Percentiles rank a stretch among this genome's conserved stretches.
Conservation (phyloP, 495 filamentous ascomycete species). For the Aspergillus nidulans region DNA sequence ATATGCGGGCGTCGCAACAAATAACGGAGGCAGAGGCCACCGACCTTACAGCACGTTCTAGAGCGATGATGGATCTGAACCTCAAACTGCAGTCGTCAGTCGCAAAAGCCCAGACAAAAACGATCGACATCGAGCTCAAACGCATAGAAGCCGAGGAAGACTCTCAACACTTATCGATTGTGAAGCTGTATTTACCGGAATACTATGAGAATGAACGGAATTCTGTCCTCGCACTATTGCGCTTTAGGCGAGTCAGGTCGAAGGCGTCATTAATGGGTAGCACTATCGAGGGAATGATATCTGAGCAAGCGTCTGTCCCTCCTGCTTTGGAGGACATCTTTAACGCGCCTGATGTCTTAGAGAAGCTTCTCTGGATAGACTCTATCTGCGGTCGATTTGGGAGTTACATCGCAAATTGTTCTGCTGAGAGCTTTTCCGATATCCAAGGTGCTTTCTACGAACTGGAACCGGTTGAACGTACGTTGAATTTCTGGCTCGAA, state of each 20-base stretch:
- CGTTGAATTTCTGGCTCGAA: conserved; percentile 86
- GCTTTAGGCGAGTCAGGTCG: conserved; percentile 84
- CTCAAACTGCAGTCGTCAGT: conserved; percentile 86
- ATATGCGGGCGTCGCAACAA: conserved; percentile 85
- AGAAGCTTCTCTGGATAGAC: conserved; percentile 81
- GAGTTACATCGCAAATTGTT: conserved; percentile 68
- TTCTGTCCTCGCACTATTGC: conserved; percentile 76
- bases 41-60: conserved; percentile 75
- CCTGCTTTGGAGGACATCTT: conserved; percentile 70
- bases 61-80: conserved; percentile 94
- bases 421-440: conserved; percentile 66
- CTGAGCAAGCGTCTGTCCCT: conserved; percentile 47
- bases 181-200: conserved; percentile 86
- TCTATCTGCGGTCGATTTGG: conserved; percentile 81
- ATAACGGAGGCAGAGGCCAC: conserved; percentile 89
- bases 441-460: conserved; percentile 79
- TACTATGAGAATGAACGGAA: conserved; percentile 73
- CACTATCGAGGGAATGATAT: conserved; percentile 73
- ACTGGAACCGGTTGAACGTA: conserved; percentile 86
- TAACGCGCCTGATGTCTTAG: conserved; percentile 70
- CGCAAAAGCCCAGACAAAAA: conserved; percentile 85
- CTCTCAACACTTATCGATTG: conserved; percentile 77
- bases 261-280: conserved; percentile 76
- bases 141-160: conserved; percentile 89
- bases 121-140: conserved; percentile 83